These are phyloP conservation scores for Fusarium virguliforme DNA, from an alignment of 2,329 filamentous ascomycete species.

Conservation along the genomic window DNA sequence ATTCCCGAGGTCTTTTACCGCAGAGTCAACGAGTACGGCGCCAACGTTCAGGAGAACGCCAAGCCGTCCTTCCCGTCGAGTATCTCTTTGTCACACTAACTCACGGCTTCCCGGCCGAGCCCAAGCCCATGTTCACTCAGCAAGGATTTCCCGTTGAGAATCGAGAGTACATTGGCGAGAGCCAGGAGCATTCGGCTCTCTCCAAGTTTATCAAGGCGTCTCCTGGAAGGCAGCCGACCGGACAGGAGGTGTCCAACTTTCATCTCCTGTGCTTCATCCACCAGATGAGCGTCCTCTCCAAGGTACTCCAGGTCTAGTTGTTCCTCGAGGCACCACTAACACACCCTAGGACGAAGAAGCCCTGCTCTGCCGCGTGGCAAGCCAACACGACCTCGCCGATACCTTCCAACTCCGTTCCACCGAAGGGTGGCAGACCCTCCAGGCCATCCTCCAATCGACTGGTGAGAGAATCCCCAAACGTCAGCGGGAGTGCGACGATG, in stretches of 20 bases:
- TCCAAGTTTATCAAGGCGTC: slow-evolving; percentile 78
- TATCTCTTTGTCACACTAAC: slow-evolving; percentile 97
- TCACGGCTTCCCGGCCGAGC: slow-evolving; percentile 90
- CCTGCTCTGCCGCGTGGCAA: slow-evolving; percentile 88
- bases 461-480: slow-evolving; percentile 96
- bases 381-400: slow-evolving; percentile 84
- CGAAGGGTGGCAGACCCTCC: slow-evolving; percentile 92
- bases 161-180: slow-evolving; percentile 86
- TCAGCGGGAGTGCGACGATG: slow-evolving; percentile 58
- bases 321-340: slow-evolving; percentile 16
- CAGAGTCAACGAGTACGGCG: slow-evolving; percentile 95
- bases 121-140: slow-evolving; percentile 82
- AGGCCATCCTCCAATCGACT: slow-evolving; percentile 94
- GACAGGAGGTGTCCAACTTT: slow-evolving; percentile 88
- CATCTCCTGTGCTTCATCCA: slow-evolving; percentile 93
- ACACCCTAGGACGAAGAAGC: slow-evolving; percentile 84
- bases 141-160: slow-evolving; percentile 92
- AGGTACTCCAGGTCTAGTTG: slow-evolving; percentile 71
- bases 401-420: slow-evolving; percentile 88
- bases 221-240: slow-evolving; percentile 72
- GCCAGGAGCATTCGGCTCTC: slow-evolving; percentile 82
- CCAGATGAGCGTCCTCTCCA: slow-evolving; percentile 83
- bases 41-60: slow-evolving; percentile 96
- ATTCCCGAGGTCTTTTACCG: slow-evolving; percentile 98
- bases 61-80: slow-evolving; percentile 95